Evolutionary conservation across 257 asterid genomes (phyloP).

Genomic region (Ballota nigra): DNA sequence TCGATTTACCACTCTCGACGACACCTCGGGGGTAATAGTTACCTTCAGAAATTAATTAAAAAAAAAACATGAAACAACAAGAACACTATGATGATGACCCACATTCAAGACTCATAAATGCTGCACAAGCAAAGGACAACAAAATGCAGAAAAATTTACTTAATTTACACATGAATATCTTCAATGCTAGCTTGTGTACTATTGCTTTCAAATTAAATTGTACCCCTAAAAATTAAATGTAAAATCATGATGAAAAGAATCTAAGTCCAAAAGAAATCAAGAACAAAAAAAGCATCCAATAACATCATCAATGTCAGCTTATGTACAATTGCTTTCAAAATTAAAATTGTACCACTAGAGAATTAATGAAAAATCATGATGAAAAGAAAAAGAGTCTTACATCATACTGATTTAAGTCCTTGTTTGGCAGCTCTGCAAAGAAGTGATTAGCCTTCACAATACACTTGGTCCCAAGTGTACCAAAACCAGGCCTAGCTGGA

Average conservation of each 20-base stretch:
- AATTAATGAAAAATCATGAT: not conserved
- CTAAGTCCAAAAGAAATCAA: no score
- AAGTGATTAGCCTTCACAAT: conserved; percentile 98
- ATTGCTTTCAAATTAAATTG: conserved; percentile 29
- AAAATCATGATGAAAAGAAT: not conserved
- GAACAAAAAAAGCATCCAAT: no score
- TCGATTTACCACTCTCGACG: conserved; percentile 80
- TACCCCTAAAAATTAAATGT: conserved; percentile 7
- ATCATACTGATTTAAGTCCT: conserved; percentile 95
- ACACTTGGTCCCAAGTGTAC: conserved; percentile 89
- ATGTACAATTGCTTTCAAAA: conserved; percentile 33
- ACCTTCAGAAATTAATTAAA: conserved; percentile 56
- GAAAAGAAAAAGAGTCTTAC: conserved; percentile 58
- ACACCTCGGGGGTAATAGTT: conserved; percentile 88
- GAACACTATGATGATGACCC: conserved; percentile 30
- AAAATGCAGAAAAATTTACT: conserved; percentile 19
- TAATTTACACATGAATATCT: conserved; percentile 30
- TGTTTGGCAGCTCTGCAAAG: conserved; percentile 86
- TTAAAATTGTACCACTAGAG: conserved; percentile 21
- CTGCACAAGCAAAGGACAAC: conserved; percentile 36
- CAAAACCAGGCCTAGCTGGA: conserved; percentile 86
- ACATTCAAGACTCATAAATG: conserved; percentile 42
- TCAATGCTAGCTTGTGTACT: conserved; percentile 24
- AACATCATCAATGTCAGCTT: conserved; percentile 14
- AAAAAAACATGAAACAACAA: conserved; percentile 21